Conservation (phyloP, 495 filamentous ascomycete species). For the Aspergillus asperescens region DNA sequence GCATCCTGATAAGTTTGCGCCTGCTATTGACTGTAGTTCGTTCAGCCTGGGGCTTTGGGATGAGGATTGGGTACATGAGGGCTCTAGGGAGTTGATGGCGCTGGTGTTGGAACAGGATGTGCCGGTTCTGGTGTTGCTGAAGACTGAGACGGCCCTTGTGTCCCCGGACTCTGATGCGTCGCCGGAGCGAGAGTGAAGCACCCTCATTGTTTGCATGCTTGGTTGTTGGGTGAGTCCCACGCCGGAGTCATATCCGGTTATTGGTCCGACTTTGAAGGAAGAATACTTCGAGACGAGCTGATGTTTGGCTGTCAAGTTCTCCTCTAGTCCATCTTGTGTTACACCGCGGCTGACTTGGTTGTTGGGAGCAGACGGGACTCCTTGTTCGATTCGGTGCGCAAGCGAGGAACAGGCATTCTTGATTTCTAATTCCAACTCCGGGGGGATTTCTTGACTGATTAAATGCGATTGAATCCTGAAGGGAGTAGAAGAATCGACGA, state of each 20-base stretch:
- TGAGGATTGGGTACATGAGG: not conserved
- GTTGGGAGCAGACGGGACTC: constrained; percentile 7
- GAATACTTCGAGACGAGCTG: constrained; percentile 16
- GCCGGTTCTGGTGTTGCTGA: constrained; percentile 11
- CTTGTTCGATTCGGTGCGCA: constrained; percentile 20
- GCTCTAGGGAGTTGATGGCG: not conserved
- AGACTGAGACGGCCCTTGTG: not conserved
- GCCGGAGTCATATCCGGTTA: constrained; percentile 17
- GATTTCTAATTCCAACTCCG: constrained; percentile 16
- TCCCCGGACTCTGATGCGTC: constrained; percentile 5
- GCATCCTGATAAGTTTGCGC: not conserved
- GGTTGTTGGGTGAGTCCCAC: constrained; percentile 19
- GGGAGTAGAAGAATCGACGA: constrained; percentile 13
- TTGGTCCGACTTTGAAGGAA: constrained; percentile 3
- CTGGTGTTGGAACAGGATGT: constrained; percentile 11
- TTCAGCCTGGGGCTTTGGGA: not conserved
- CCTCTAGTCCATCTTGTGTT: not conserved
- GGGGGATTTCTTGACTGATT: constrained; percentile 15
- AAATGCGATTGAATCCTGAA: constrained; percentile 6
- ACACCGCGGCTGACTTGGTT: not conserved
- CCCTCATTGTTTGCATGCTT: constrained; percentile 19
- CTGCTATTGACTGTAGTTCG: constrained; percentile 6
- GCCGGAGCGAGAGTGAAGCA: constrained; percentile 11
- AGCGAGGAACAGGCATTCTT: constrained; percentile 20
- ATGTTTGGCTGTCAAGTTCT: not conserved